A percentile compares a stretch with the other conserved stretches of the same genome.
These are phyloP conservation scores for Chionographis japonica DNA, from an alignment of 106 monocot species.

Conservation along the genomic window DNA sequence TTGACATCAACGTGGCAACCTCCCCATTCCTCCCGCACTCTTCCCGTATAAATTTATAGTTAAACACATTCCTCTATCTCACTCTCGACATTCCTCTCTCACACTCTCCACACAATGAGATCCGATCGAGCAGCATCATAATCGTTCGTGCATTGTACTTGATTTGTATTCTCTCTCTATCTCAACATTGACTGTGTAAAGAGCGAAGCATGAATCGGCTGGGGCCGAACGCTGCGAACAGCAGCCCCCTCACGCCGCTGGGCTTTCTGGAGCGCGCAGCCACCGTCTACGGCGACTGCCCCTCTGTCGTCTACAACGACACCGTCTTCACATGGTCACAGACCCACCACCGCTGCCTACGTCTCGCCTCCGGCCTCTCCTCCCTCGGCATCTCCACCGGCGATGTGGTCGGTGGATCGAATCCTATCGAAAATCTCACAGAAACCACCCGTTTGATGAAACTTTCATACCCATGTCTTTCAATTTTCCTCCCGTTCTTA, in stretches of 20 bases:
- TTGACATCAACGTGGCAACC: too few relatives aligned
- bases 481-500: too few relatives aligned
- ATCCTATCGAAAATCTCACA: too few relatives aligned
- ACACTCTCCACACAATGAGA: too few relatives aligned
- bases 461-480: too few relatives aligned
- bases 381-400: constrained; percentile 23
- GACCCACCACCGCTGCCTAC: constrained; percentile 52
- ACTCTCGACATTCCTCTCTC: too few relatives aligned
- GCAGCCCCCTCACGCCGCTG: constrained; percentile 43
- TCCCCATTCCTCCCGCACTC: too few relatives aligned
- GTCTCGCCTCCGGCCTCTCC: constrained; percentile 53
- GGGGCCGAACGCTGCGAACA: constrained; percentile 37
- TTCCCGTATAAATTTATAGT: too few relatives aligned
- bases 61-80: too few relatives aligned
- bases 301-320: constrained; percentile 39
- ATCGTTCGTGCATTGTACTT: neutral
- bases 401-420: constrained; percentile 10
- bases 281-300: constrained; percentile 40
- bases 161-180: neutral
- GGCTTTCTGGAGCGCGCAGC: constrained; percentile 60
- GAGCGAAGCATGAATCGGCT: constrained; percentile 31
- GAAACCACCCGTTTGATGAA: too few relatives aligned
- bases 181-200: neutral
- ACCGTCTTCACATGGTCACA: constrained; percentile 61
- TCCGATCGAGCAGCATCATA: too few relatives aligned